These are phyloP conservation scores for Diutina pseudorugosa DNA, from an alignment of 1,139 yeast genomes.

Conservation along the genomic window DNA sequence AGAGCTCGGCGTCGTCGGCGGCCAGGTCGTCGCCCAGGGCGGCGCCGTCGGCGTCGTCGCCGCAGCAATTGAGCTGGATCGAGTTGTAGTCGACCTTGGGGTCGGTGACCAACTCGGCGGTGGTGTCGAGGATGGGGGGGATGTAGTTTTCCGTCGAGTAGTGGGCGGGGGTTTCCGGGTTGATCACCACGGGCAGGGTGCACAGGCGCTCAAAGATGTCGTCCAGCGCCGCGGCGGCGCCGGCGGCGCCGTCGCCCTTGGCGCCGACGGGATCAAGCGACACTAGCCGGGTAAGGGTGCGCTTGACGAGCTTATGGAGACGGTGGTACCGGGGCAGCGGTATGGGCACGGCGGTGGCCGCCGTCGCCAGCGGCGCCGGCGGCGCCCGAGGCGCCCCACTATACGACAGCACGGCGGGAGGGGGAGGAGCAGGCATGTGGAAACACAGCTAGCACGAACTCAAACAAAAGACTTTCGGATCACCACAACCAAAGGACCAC, in stretches of 20 bases:
- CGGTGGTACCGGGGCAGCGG: constrained; percentile 4
- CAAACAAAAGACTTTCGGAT: not conserved
- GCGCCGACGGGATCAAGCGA: not conserved
- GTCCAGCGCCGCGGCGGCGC: not conserved
- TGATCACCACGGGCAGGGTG: not conserved
- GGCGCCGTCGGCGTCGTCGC: not conserved
- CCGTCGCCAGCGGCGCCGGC: not conserved
- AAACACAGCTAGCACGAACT: not conserved
- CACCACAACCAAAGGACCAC: not conserved
- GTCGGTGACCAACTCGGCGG: constrained; percentile 18
- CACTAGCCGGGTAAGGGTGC: not conserved
- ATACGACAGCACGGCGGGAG: not conserved
- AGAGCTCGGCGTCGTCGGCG: not conserved
- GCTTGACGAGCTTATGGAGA: constrained; percentile 1
- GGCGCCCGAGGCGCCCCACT: not conserved
- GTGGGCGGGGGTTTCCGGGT: constrained; percentile 12
- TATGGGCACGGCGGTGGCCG: not conserved
- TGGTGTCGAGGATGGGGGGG: constrained; percentile 21
- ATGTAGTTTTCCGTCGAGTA: constrained; percentile 19
- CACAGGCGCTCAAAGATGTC: constrained; percentile 2
- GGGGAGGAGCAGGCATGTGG: not conserved
- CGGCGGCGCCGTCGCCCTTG: not conserved
- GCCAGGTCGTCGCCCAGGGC: not conserved
- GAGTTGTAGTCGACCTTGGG: constrained; percentile 14
- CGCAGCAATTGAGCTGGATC: constrained; percentile 3